phyloP scores from a whole-genome alignment of 768 basidiomycete genomes.

The Serpula lacrymans region DNA sequence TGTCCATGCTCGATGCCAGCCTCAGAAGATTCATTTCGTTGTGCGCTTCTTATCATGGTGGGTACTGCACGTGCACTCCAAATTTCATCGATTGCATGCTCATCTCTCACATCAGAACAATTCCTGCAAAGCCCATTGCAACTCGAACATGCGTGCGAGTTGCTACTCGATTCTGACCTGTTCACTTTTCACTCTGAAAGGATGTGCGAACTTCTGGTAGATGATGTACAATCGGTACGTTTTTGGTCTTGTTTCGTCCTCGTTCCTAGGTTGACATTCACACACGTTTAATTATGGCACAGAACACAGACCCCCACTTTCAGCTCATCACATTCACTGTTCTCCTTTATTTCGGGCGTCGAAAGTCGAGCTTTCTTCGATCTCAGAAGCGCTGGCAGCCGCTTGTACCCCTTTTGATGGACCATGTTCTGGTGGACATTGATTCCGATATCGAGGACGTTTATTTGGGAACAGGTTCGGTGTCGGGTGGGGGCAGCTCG shows the following conservation, averaged over 20 bases:
- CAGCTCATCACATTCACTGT: constrained; percentile 78
- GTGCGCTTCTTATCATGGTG: constrained; percentile 85
- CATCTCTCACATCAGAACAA: constrained; percentile 50
- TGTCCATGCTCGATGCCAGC: constrained; percentile 75
- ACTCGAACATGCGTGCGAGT: constrained; percentile 75
- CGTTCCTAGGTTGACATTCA: constrained; percentile 7
- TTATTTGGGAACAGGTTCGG: constrained; percentile 40
- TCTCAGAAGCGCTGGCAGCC: constrained; percentile 82
- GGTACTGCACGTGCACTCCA: constrained; percentile 18
- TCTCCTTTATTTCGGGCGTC: constrained; percentile 72
- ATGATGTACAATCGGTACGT: constrained; percentile 65
- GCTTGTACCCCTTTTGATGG: constrained; percentile 79
- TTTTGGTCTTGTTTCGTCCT: not conserved
- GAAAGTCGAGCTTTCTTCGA: constrained; percentile 66
- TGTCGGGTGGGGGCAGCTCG: constrained; percentile 21
- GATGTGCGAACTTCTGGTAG: constrained; percentile 78
- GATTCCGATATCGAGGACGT: constrained; percentile 70
- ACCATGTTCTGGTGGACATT: constrained; percentile 77
- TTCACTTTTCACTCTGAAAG: constrained; percentile 90
- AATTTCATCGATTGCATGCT: not conserved
- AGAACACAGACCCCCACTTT: constrained; percentile 85
- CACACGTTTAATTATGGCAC: constrained; percentile 4
- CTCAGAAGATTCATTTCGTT: constrained; percentile 73
- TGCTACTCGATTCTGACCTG: constrained; percentile 80
- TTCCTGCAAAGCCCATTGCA: constrained; percentile 84